Evolutionary conservation across 2,329 filamentous ascomycete genomes (phyloP), one percentile per base, ranked within the genome.

Genomic region (Knufia petricola): DNA sequence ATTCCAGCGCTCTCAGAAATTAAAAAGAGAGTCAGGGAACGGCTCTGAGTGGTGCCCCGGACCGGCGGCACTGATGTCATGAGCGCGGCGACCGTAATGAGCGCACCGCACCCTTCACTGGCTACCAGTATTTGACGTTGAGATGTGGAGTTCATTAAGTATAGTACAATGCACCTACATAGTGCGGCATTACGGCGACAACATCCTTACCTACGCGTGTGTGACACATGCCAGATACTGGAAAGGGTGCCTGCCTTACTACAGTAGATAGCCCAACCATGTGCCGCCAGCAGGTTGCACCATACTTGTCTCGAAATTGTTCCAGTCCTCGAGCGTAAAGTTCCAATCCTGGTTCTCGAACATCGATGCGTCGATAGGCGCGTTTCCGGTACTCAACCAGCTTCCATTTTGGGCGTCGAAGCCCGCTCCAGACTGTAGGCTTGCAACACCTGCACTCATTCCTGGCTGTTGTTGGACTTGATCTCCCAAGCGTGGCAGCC

Each of bases 291-390:
- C 44, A n/a, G 44, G 44, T 20, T 28, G 31, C 19, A 47, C 44
- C 44, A 47, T 47, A 39, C 44, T 47, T 7, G 44, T 34, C 20
- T 47, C 44, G 17, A 47, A 47, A 30, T 47, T 47, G 39, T 47
- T 47, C 44, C 44, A 47, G 13, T 47, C 44, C 32, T 38, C 44
- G 2, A 47, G 23, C 3, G 32, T 20, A n/a, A 47, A 47, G 26
- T 47, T 47, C 44, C 44, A 47, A 38, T 47, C 44, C 38, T 55
- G 52, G 13, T 65, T 69, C 53, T 74, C 71, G 50, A 72, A 73
- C 2, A 74, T 59, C 1, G 66, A 71, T 0, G 64, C 63, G 34
- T 71, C 68, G 4, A 74, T 65, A 8, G 31, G 44, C n/a, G 39
- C 20, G 24, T 38, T 47, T 12, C 32, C 34, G 21, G 38, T 47